Evolutionary conservation across 208 protist species (phyloP), one percentile per base, ranked within the genome.

Genomic region (Crithidia thermophila): DNA sequence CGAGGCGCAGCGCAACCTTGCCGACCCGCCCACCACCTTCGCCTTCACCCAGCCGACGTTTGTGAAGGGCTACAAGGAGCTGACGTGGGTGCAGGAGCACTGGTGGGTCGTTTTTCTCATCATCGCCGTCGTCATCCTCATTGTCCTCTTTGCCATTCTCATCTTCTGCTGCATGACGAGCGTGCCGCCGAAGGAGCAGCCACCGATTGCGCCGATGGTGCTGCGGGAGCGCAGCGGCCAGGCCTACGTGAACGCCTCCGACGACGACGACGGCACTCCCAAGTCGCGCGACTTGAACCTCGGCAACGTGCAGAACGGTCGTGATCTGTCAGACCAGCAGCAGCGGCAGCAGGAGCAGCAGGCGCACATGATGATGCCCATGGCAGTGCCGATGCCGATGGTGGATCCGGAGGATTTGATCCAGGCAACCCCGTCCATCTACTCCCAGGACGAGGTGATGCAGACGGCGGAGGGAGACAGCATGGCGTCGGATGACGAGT

Each of bases 101-200:
- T 88, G 82, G 82, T 88, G 72, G 64, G 58, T 85, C 8, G 52
- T 85, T 47, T 88, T 77, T 13, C 62, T 80, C 45, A 62, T 83
- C 39, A 45, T 77, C 30, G 61, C 63, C 14, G 43, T 64, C 8
- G 11, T 88, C 23, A 55, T 88, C 25, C 56, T 77, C 7, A 37
- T 75, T 3, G 30, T 85, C 9, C 57, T 88, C 20, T 47, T 77
- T 25, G 13, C 36, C 11, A 64, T 79, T 50, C 55, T 82, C 25
- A 72, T 82, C 37, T 85, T 74, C 74, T 88, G 82, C 63, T 69
- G 49, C 56, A n/a, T 71, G 36, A 81, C 79, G 34, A 68, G 47
- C 30, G 30, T 36, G 23, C 59, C 68, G 16, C 69, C 66, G 10
- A 75, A 69, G 43, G 57, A 60, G 33, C 55, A 34, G 9, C 61